Base-by-base conservation (phyloP, 306 rosid species). In the Vigna hirtella region DNA sequence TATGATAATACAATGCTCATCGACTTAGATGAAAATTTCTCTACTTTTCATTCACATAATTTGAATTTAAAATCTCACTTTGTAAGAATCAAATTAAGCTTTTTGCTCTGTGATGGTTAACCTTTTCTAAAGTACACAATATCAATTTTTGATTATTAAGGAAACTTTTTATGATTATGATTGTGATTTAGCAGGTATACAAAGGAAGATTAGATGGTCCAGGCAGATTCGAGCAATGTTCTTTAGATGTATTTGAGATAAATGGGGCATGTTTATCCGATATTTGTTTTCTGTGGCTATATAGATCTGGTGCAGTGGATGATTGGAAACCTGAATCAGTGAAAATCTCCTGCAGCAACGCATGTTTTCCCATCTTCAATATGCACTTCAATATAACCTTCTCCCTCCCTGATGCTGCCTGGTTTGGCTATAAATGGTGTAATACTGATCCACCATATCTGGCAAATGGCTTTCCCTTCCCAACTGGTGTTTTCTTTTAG, bases 271-370 rank as follows among this genome's bases (percentile, higher is more conserved):
- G 98, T 74, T 82, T 88, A 22, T 88, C 90, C 57, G 89, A 85
- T 28, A 89, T 90, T 24, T 93, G 98, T 17, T 90, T 63, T 75
- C 78, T 78, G 0, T 86, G 87, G 51, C 85, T 89, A 1, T 85
- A 89, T 64, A 81, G 96, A 70, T 34, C 83, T 0, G 89, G 98
- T 58, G 74, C 87, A 0, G 74, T 81, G 52, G 72, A 90, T 74
- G 93, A 88, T 20, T 93, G 98, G 98, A 79, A 79, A 7, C 96
- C 91, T 3, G 86, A 79, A 17, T 84, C 8, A 8, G 94, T 93
- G 87, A 80, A 82, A 79, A 88, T 93, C 82, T 87, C 50, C 45
- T 85, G 87, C 17, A 73, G 48, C 17, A 28, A 85, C 62, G 30
- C 88, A 30, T 77, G 77, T 15, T 78, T 89, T 7, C 81, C 82